Evolutionary conservation across 495 filamentous ascomycete genomes (phyloP).

Genomic region (Lasiosphaeria miniovina): DNA sequence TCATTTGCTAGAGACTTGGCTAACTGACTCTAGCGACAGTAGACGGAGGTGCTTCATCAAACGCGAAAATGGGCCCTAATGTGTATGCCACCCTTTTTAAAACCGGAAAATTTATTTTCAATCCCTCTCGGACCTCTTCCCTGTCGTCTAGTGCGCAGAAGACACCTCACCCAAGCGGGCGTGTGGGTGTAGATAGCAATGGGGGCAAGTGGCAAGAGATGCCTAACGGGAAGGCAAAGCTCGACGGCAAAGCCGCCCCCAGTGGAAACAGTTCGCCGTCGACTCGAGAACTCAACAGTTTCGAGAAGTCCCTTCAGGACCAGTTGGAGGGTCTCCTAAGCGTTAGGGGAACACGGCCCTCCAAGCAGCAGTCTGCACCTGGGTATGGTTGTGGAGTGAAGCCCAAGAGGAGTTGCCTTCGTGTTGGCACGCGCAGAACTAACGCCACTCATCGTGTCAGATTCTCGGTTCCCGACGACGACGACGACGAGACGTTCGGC

Average conservation of each 20-base stretch:
- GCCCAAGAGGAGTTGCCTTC: constrained; percentile 6
- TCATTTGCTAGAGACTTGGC: neutral
- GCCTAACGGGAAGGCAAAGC: constrained; percentile 8
- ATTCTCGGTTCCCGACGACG: constrained; percentile 45
- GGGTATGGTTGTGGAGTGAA: neutral
- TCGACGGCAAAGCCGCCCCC: constrained; percentile 14
- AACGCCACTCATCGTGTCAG: constrained; percentile 38
- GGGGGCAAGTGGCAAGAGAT: neutral
- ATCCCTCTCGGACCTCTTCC: neutral
- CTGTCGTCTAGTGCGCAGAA: neutral
- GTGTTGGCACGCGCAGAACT: constrained; percentile 25
- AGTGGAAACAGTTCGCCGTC: constrained; percentile 23
- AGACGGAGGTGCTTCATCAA: constrained; percentile 15
- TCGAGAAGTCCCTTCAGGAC: constrained; percentile 23
- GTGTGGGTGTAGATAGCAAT: constrained; percentile 11
- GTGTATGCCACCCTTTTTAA: constrained; percentile 26
- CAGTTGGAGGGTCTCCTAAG: constrained; percentile 27
- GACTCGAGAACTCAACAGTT: constrained; percentile 18
- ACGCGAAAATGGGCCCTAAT: constrained; percentile 19
- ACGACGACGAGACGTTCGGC: constrained; percentile 34
- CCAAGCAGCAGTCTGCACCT: constrained; percentile 3
- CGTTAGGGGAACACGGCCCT: neutral
- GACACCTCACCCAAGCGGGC: constrained; percentile 13
- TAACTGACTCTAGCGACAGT: constrained; percentile 21
- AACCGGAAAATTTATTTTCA: neutral